These are phyloP conservation scores for Fusarium solani-melongenae DNA, from an alignment of 2,329 filamentous ascomycete genomes.

Conservation along the genomic window DNA sequence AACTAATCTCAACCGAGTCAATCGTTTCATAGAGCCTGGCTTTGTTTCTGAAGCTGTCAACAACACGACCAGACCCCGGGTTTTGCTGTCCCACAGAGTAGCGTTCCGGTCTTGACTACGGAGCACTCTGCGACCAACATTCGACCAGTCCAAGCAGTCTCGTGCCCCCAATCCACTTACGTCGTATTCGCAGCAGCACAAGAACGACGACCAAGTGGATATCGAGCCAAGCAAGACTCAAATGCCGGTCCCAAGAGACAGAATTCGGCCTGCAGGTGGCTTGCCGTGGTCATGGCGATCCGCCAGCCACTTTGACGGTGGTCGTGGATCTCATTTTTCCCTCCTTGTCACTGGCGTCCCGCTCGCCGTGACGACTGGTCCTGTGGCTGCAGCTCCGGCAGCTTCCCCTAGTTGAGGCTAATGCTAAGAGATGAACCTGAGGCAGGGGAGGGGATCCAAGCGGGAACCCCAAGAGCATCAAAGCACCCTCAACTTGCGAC, in stretches of 20 bases:
- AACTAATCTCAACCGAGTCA: constrained; percentile 25
- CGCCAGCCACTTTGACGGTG: constrained; percentile 36
- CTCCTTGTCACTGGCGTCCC: constrained; percentile 34
- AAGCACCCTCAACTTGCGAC: constrained; percentile 14
- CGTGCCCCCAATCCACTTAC: not conserved
- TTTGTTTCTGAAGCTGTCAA: not conserved
- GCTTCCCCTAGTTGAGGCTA: constrained; percentile 36
- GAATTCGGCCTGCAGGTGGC: constrained; percentile 28
- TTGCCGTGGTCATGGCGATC: constrained; percentile 34
- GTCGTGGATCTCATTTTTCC: constrained; percentile 32
- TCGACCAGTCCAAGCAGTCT: not conserved
- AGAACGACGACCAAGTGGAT: not conserved
- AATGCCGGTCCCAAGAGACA: constrained; percentile 25
- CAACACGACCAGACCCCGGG: not conserved
- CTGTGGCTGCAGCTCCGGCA: constrained; percentile 37
- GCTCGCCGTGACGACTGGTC: constrained; percentile 23
- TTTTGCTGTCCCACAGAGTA: not conserved
- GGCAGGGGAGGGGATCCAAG: constrained; percentile 28
- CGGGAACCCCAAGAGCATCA: constrained; percentile 14
- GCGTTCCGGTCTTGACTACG: no score
- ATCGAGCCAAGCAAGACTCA: constrained; percentile 3
- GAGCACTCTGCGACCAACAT: not conserved
- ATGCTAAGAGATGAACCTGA: constrained; percentile 13
- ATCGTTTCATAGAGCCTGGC: not conserved
- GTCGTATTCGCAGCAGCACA: constrained; percentile 1